Base-by-base conservation (phyloP, 1,284 basidiomycete genomes). In the Tetrapyrgos nigripes region DNA sequence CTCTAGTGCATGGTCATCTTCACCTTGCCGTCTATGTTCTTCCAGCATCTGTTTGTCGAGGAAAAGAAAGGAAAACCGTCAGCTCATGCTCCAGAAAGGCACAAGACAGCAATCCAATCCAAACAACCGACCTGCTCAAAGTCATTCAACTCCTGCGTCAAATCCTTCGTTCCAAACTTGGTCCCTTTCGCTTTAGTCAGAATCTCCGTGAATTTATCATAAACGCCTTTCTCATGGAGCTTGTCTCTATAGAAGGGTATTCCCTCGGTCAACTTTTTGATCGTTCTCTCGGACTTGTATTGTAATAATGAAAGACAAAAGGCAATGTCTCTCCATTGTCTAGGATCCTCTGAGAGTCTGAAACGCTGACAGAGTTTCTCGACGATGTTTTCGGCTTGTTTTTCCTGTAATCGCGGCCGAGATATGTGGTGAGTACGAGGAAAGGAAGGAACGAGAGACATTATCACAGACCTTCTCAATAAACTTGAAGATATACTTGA, bases 311-410 rank as follows among this genome's bases (percentile, higher is more conserved):
- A 96, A 3, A 99, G 79, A 73, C 97, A 99, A 77, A 91, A 98
- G 0, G 96, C 94, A 62, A 99, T 96, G 69, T 99, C 97, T 33
- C 94, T 87, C 97, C 97, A 99, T 73, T 98, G 97, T 24, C 97
- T 83, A 27, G 94, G 86, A 26, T 97, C 94, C 43, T 92, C 90
- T 0, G 93, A 89, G 4, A 95, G 79, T 17, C 93, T 85, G 89
- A 98, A 98, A 8, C 96, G 86, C 69, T 97, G 94, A 68, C 96
- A 98, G 4, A 97, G 86, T 72, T 97, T 97, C 68, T 98, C 95
- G 53, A 97, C 92, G 62, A 98, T 94, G 66, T 85, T 90, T 74
- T 98, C 96, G 0, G 95, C 94, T 87, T 97, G 94, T 74, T 95
- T 96, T 75, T 97, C 94, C 93, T 94, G 66, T 24, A 37, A 50